Percentiles rank a stretch among this genome's conserved stretches.
phyloP scores from a whole-genome alignment of 805 yeast species.

The Komagataella mondaviorum region DNA sequence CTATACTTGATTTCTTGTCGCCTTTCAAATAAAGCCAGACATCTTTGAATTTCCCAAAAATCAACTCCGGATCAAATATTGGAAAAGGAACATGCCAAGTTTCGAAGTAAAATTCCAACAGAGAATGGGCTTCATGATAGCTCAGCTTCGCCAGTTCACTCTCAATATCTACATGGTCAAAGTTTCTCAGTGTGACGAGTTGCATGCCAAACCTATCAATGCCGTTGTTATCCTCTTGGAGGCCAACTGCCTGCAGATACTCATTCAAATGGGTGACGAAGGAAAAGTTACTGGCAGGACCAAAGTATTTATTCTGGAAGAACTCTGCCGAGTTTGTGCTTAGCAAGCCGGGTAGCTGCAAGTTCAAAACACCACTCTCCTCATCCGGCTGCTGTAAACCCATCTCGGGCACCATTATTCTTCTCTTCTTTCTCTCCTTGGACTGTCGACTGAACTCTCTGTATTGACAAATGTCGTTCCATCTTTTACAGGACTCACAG shows the following conservation, averaged over 20 bases:
- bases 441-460: constrained; percentile 2
- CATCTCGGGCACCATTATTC: background rate
- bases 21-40: constrained; percentile 4
- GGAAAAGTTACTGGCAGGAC: constrained; percentile 12
- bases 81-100: constrained; percentile 12
- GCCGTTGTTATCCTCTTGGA: constrained; percentile 7
- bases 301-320: constrained; percentile 9
- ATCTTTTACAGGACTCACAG: constrained; percentile 8
- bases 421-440: background rate
- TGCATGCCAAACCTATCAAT: constrained; percentile 11
- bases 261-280: constrained; percentile 13
- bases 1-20: background rate
- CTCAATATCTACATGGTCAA: constrained; percentile 5
- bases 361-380: background rate
- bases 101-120: constrained; percentile 9
- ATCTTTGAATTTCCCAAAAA: constrained; percentile 6
- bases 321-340: background rate
- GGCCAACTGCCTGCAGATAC: constrained; percentile 5
- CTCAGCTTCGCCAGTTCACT: constrained; percentile 1
- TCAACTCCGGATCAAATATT: constrained; percentile 8
- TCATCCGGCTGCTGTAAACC: background rate
- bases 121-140: constrained; percentile 2
- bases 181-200: constrained; percentile 6
- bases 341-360: background rate
- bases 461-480: constrained; percentile 8